Evolutionary conservation across 1,284 basidiomycete genomes (phyloP).

Genomic region (Inonotus hispidus): DNA sequence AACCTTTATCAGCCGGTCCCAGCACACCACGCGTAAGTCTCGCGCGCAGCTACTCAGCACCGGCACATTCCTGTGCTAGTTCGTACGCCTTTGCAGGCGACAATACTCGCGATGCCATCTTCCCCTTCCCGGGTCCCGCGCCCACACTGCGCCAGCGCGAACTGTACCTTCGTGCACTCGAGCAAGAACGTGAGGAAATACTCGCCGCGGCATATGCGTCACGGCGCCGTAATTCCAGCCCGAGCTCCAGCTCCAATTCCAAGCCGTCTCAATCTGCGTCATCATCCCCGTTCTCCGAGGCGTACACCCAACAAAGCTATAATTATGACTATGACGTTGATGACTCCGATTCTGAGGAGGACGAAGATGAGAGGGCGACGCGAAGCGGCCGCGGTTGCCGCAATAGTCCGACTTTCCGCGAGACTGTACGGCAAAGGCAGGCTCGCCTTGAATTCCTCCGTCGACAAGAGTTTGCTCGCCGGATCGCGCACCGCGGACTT

Average conservation of each 20-base stretch:
- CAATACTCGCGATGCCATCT: conserved; percentile 5
- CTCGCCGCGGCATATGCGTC: conserved; percentile 9
- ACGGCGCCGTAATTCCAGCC: neutral
- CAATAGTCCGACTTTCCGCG: conserved; percentile 3
- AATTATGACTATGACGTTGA: neutral
- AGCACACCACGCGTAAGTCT: neutral
- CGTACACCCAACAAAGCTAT: neutral
- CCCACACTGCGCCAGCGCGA: conserved; percentile 8
- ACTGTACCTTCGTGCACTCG: conserved; percentile 15
- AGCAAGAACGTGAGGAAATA: conserved; percentile 17
- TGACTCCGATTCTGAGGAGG: neutral
- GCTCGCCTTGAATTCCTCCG: conserved; percentile 16
- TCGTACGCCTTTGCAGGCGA: conserved; percentile 3
- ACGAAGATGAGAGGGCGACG: neutral
- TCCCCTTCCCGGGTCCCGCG: conserved; percentile 15
- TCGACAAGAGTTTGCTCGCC: conserved; percentile 14
- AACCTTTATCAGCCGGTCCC: neutral
- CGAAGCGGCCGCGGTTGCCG: conserved; percentile 13
- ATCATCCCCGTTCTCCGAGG: neutral
- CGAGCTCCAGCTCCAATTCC: neutral
- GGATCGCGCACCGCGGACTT: conserved; percentile 14
- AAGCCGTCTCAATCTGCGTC: neutral
- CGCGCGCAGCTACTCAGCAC: neutral
- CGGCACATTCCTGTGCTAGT: neutral
- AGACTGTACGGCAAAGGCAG: conserved; percentile 17